phyloP scores from a whole-genome alignment of 345 rosid genomes.

The Geranium rotundifolium region DNA sequence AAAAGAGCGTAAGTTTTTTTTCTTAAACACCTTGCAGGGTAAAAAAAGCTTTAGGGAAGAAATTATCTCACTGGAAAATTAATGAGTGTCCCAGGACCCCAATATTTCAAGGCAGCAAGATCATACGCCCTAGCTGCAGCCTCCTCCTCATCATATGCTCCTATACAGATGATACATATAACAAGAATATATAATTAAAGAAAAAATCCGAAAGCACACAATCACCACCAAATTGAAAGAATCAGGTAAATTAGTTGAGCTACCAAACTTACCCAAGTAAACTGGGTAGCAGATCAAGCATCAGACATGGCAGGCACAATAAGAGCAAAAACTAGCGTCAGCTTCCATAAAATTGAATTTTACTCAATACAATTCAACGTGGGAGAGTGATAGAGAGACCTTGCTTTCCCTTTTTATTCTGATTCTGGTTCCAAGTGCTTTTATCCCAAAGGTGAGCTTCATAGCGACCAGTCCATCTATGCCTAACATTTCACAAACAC shows the following conservation, averaged over 20 bases:
- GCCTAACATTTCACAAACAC: slow-evolving; percentile 33
- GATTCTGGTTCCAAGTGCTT: slow-evolving; percentile 97
- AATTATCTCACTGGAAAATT: slow-evolving; percentile 73
- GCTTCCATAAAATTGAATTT: slow-evolving; percentile 9
- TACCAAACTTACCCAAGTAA: slow-evolving; percentile 64
- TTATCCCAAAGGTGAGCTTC: slow-evolving; percentile 99
- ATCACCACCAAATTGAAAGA: background rate
- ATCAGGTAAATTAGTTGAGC: slow-evolving; percentile 1
- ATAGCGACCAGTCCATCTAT: slow-evolving; percentile 98
- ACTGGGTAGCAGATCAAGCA: slow-evolving; percentile 34
- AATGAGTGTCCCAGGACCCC: slow-evolving; percentile 98
- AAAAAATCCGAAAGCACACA: background rate
- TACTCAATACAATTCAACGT: background rate
- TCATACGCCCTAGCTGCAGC: slow-evolving; percentile 99
- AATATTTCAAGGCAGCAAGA: slow-evolving; percentile 94
- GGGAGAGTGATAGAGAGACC: slow-evolving; percentile 27
- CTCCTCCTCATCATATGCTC: slow-evolving; percentile 99
- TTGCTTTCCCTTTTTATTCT: slow-evolving; percentile 98
- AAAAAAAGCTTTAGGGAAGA: background rate
- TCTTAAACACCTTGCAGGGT: background rate
- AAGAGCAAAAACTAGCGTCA: slow-evolving; percentile 22
- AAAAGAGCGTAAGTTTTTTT: background rate
- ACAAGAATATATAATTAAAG: background rate
- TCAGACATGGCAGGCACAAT: slow-evolving; percentile 25
- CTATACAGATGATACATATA: slow-evolving; percentile 28